Conservation (phyloP, 352 stramenopile genomes). For the Phytophthora vignae region DNA sequence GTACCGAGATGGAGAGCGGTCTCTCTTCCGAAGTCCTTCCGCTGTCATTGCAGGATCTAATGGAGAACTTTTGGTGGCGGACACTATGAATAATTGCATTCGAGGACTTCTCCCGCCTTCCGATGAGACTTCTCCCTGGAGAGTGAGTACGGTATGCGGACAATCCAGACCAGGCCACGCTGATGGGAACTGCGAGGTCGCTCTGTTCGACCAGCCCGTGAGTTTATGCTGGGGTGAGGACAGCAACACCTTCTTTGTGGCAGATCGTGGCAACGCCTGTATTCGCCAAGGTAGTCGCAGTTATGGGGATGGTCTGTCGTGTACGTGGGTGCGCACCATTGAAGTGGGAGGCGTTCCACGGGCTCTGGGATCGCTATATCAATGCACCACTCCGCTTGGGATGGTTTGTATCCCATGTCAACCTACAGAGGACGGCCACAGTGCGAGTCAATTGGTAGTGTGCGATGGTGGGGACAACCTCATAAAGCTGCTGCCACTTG, state of each 20-base stretch:
- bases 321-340: conserved; percentile 54
- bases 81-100: conserved; percentile 74
- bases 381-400: conserved; percentile 24
- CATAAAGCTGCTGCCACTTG: conserved; percentile 35
- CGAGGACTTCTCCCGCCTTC: conserved; percentile 35
- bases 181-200: conserved; percentile 42
- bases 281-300: conserved; percentile 52
- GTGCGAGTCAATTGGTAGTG: conserved; percentile 18
- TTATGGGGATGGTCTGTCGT: conserved; percentile 33
- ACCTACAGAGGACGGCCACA: not conserved
- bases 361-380: conserved; percentile 5
- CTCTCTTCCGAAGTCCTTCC: conserved; percentile 55
- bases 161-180: conserved; percentile 33
- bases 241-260: conserved; percentile 46
- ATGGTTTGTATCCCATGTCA: conserved; percentile 25
- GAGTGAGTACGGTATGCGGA: conserved; percentile 43
- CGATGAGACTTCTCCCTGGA: conserved; percentile 24
- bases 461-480: conserved; percentile 37
- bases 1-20: conserved; percentile 39
- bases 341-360: conserved; percentile 33
- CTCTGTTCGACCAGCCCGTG: conserved; percentile 50
- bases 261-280: conserved; percentile 52
- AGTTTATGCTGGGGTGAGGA: conserved; percentile 38
- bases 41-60: conserved; percentile 35
- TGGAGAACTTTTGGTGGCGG: conserved; percentile 52